These are phyloP conservation scores for Trichoderma gamsii DNA, from an alignment of 495 filamentous ascomycete genomes.

Conservation along the genomic window DNA sequence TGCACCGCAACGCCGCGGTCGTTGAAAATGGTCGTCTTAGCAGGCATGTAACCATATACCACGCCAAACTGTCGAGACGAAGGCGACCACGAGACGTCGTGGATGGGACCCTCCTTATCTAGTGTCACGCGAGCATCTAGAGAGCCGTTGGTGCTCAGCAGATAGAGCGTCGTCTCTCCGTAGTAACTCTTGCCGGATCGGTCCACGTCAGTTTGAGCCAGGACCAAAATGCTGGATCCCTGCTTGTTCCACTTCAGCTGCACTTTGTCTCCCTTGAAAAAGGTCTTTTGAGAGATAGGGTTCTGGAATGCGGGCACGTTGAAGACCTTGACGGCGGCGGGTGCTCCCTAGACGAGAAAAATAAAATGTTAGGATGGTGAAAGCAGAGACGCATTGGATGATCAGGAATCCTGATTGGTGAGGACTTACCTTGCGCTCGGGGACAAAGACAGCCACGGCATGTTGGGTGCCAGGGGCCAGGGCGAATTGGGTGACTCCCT, in stretches of 20 bases:
- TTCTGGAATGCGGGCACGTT: slow-evolving; percentile 76
- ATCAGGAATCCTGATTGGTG: neutral
- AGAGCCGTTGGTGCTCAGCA: slow-evolving; percentile 83
- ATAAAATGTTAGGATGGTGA: too few relatives aligned
- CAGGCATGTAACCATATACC: slow-evolving; percentile 94
- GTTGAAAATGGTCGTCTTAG: slow-evolving; percentile 96
- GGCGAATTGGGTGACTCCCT: slow-evolving; percentile 87
- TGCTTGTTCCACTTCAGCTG: slow-evolving; percentile 94
- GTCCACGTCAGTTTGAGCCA: slow-evolving; percentile 97
- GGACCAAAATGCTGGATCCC: slow-evolving; percentile 85
- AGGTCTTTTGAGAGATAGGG: slow-evolving; percentile 91
- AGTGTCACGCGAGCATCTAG: slow-evolving; percentile 89
- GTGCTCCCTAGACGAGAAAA: slow-evolving; percentile 59
- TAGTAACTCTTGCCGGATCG: slow-evolving; percentile 98
- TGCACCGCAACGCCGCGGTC: slow-evolving; percentile 71
- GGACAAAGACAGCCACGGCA: slow-evolving; percentile 86
- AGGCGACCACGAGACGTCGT: slow-evolving; percentile 96
- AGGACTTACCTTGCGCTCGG: slow-evolving; percentile 76
- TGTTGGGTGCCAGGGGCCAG: slow-evolving; percentile 81
- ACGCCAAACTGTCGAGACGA: slow-evolving; percentile 96
- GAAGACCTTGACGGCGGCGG: slow-evolving; percentile 88
- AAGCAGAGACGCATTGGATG: too few relatives aligned
- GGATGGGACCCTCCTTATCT: slow-evolving; percentile 96
- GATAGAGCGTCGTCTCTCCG: slow-evolving; percentile 94
- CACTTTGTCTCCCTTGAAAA: slow-evolving; percentile 98